These are phyloP conservation scores for Calonectria multiphialidica DNA, from an alignment of 2,329 filamentous ascomycete species.

Conservation along the genomic window DNA sequence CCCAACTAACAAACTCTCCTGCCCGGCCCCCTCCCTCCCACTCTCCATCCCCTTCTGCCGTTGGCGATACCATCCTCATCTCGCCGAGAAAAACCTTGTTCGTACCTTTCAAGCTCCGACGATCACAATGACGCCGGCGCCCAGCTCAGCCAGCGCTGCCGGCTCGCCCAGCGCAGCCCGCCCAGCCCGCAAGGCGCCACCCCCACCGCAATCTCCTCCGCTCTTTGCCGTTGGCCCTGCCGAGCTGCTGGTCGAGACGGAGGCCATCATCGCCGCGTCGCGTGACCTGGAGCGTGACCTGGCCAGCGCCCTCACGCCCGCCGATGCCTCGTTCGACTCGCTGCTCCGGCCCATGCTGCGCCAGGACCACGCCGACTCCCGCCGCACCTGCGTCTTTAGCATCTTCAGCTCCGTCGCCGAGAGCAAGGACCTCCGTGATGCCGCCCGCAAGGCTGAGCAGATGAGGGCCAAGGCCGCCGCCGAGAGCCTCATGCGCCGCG, in stretches of 20 bases:
- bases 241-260: constrained; percentile 30
- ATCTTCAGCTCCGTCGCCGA: constrained; percentile 43
- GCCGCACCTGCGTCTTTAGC: constrained; percentile 30
- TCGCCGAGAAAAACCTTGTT: neutral
- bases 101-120: neutral
- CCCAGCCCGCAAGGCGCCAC: neutral
- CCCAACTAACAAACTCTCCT: neutral
- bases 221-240: constrained; percentile 31
- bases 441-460: constrained; percentile 41
- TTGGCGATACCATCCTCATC: neutral
- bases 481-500: constrained; percentile 38
- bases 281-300: constrained; percentile 36
- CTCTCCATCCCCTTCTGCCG: neutral
- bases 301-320: constrained; percentile 28
- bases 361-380: constrained; percentile 36
- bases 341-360: constrained; percentile 37
- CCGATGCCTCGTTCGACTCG: constrained; percentile 35
- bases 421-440: constrained; percentile 41
- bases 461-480: constrained; percentile 33
- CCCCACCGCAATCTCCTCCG: constrained; percentile 38
- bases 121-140: constrained; percentile 28
- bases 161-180: constrained; percentile 4
- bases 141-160: too few relatives aligned
- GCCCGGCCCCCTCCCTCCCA: neutral
- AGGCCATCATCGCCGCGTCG: constrained; percentile 50